Evolutionary conservation across 192 early-diverging fungal species (phyloP), one percentile per base, ranked within the genome.

Genomic region (Cladochytrium replicatum): DNA sequence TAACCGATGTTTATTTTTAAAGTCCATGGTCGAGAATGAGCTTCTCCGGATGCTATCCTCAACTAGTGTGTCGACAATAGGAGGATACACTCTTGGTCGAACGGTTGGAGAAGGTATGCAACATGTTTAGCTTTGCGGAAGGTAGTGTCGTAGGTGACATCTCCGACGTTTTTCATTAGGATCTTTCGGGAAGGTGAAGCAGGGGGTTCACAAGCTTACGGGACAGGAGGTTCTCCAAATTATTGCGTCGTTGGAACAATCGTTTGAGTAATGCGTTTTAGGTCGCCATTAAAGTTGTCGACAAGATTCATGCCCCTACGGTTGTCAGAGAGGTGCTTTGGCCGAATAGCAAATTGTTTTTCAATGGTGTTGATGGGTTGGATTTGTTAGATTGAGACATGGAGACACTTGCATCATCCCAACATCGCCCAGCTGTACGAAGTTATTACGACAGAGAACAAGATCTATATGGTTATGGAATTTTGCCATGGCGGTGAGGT

Each of bases 391-490:
- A 74, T 77, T 50, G 71, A 78, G 53, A 76, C 83, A 4, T 82
- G 82, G 59, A 60, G 86, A 3, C 81, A 83, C 41, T 60, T 90
- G 32, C 67, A 73, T 30, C 87, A 90, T 46, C 80, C 85, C 5
- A 86, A 88, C 64, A 85, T 90, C 31, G 71, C 79, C 6, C 76
- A 77, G 17, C 69, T 90, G 5, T 82, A 85, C 52, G 87, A 90
- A 55, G 79, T 90, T 17, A 68, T 88, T 19, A 57, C 68, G 15
- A 78, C 77, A 13, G 84, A 88, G 57, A 72, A 68, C 23, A 67
- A 78, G 43, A 87, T 90, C 47, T 85, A 86, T 57, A 75, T 90
- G 54, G 71, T 88, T n/a, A 75, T 76, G 29, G 87, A 90, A 60
- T 87, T 82, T 50, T 86, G 84, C 45, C 62, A 67, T 15, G 79